Base-by-base conservation (phyloP, 169 alveolate genomes). In the Cryptosporidium ubiquitum region DNA sequence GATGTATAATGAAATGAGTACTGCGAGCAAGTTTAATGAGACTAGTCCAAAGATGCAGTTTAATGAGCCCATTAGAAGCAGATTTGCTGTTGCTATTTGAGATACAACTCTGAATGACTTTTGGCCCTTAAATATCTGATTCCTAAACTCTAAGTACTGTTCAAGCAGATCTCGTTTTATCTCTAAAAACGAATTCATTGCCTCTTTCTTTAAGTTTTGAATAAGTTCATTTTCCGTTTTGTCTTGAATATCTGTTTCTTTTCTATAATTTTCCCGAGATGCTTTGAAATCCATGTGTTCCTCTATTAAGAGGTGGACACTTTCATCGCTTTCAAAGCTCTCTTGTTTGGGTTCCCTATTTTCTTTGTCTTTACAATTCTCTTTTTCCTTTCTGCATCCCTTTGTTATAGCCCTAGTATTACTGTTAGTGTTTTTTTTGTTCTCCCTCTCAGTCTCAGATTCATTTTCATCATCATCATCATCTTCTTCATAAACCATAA, bases 121-220 rank as follows among this genome's bases (percentile, higher is more conserved):
- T 31, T 55, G 85, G 18, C 85, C 85, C 20, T 57, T 73, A 14
- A 73, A 31, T 12, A 73, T 20, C 51, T 73, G 85, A 35, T 73
- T 5, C 55, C 85, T 51, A 3, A 73, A 33, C 20, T 55, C 85
- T 12, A 73, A 35, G 31, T 73, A 73, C 68, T 73, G 85, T 37
- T 58, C 70, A 14, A 73, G 23, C 1, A 73, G 55, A 12, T 73
- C 85, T 5, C 26, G 33, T 40, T 73, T 73, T 5, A 73, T 29
- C 23, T 55, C 69, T 10, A 73, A 6, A 57, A 73, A 73, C 18
- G 85, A 55, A 12, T 58, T 55, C 20, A 73, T 14, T 6, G 85
- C 70, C n/a, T 73, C 85, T 40, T 73, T 73, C 47, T 73, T 73
- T 23, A 73, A 35, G 42, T 73, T 26, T 55, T 55, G 66, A 55